These are phyloP conservation scores for Diaporthe helianthi DNA, from an alignment of 2,329 filamentous ascomycete species.

Conservation along the genomic window DNA sequence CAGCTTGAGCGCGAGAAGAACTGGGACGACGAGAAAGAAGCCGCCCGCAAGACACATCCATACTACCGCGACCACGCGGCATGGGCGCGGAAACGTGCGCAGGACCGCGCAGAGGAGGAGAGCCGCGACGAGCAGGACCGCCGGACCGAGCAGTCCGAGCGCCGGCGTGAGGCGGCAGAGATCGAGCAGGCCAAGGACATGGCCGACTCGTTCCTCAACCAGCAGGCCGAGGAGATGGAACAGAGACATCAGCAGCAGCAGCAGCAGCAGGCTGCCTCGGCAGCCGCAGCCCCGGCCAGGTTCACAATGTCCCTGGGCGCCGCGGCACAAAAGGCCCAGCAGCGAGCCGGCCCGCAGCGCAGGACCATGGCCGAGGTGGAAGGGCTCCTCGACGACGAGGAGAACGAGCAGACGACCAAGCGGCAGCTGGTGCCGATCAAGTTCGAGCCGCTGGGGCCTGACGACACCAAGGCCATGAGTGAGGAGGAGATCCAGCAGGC, in stretches of 20 bases:
- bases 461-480: conserved; percentile 72
- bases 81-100: conserved; percentile 83
- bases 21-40: conserved; percentile 93
- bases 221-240: conserved; percentile 80
- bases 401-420: conserved; percentile 75
- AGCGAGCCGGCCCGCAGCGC: conserved; percentile 63
- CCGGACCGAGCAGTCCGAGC: conserved; percentile 77
- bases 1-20: conserved; percentile 68
- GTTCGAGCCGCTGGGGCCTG: conserved; percentile 68
- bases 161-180: conserved; percentile 71
- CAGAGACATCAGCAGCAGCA: conserved; percentile 51
- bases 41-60: conserved; percentile 71
- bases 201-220: conserved; percentile 89
- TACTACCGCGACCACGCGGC: conserved; percentile 88
- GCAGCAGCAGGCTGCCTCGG: conserved; percentile 44
- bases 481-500: conserved; percentile 89
- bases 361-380: conserved; percentile 94
- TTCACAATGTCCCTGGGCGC: conserved; percentile 95
- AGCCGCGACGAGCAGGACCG: conserved; percentile 84
- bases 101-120: conserved; percentile 76
- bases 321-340: conserved; percentile 76
- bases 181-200: conserved; percentile 81
- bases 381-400: conserved; percentile 92
- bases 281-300: conserved; percentile 67
- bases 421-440: conserved; percentile 83